Conservation (phyloP, 1,139 yeast genomes). For the Yamadazyma aaseri region DNA sequence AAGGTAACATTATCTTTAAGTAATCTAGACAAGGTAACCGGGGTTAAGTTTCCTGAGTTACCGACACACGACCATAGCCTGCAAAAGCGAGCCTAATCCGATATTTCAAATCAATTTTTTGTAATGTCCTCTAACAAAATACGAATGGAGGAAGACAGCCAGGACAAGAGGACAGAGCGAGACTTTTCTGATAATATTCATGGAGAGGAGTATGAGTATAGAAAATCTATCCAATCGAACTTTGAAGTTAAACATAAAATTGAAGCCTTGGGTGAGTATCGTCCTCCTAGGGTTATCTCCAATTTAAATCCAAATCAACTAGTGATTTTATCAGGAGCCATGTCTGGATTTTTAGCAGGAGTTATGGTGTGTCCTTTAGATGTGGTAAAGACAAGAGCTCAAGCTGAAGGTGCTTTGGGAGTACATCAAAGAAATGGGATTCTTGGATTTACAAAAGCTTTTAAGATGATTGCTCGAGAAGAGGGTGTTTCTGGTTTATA, state of each 20-base stretch:
- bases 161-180: conserved; percentile 7
- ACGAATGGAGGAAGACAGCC: conserved; percentile 1
- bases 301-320: conserved; percentile 33
- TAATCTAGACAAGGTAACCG: no score
- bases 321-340: conserved; percentile 44
- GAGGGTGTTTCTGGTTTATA: conserved; percentile 86
- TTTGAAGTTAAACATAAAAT: conserved; percentile 26
- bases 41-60: not conserved
- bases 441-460: conserved; percentile 59
- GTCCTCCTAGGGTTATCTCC: conserved; percentile 24
- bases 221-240: conserved; percentile 20
- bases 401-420: conserved; percentile 37
- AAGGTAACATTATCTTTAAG: no score
- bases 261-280: conserved; percentile 19
- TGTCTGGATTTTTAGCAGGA: conserved; percentile 48
- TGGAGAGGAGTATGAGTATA: conserved; percentile 41
- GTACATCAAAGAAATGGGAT: conserved; percentile 30
- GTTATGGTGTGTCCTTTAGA: conserved; percentile 49
- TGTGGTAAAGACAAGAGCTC: conserved; percentile 46
- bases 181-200: conserved; percentile 42
- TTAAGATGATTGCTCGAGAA: conserved; percentile 61
- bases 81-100: conserved; percentile 7
- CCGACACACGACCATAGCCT: conserved; percentile 2
- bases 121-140: conserved; percentile 4
- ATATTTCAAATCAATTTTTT: conserved; percentile 3